phyloP scores from a whole-genome alignment of 805 yeast genomes.

The Kluyveromyces wickerhamii region DNA sequence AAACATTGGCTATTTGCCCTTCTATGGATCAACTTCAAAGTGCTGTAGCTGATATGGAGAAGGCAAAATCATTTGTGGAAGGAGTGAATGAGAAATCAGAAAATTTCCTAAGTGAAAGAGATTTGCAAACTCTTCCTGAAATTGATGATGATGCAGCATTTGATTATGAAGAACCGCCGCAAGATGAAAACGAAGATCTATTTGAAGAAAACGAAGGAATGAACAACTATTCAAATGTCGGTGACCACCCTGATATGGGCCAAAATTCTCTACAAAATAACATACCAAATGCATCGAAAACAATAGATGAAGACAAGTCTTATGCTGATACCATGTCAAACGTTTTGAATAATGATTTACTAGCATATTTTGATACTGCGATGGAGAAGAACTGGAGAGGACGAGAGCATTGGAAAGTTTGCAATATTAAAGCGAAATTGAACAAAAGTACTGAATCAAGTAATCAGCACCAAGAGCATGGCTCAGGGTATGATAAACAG shows the following conservation, averaged over 20 bases:
- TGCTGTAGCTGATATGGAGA: constrained; percentile 47
- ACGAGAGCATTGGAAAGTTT: constrained; percentile 86
- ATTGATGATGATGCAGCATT: constrained; percentile 16
- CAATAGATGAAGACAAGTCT: constrained; percentile 17
- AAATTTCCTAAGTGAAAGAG: constrained; percentile 25
- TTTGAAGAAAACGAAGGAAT: constrained; percentile 16
- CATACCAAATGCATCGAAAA: constrained; percentile 11
- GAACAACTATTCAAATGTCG: constrained; percentile 18
- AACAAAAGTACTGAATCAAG: constrained; percentile 30
- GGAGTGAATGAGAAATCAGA: constrained; percentile 33
- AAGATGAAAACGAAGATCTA: constrained; percentile 11
- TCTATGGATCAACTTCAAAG: constrained; percentile 54
- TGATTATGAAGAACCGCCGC: constrained; percentile 11
- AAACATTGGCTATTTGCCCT: constrained; percentile 50
- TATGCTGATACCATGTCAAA: constrained; percentile 18
- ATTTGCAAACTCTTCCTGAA: constrained; percentile 27
- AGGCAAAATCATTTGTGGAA: constrained; percentile 41
- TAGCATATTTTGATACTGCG: constrained; percentile 75
- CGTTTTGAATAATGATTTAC: constrained; percentile 50
- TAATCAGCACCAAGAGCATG: constrained; percentile 1
- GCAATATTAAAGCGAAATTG: constrained; percentile 31
- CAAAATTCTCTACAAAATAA: constrained; percentile 8
- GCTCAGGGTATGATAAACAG: constrained; percentile 6
- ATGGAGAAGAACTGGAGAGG: constrained; percentile 79
- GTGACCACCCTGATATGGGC: constrained; percentile 11